Evolutionary conservation across 768 basidiomycete species (phyloP), one percentile per base, ranked within the genome.

Genomic region (Lentinula aciculospora): DNA sequence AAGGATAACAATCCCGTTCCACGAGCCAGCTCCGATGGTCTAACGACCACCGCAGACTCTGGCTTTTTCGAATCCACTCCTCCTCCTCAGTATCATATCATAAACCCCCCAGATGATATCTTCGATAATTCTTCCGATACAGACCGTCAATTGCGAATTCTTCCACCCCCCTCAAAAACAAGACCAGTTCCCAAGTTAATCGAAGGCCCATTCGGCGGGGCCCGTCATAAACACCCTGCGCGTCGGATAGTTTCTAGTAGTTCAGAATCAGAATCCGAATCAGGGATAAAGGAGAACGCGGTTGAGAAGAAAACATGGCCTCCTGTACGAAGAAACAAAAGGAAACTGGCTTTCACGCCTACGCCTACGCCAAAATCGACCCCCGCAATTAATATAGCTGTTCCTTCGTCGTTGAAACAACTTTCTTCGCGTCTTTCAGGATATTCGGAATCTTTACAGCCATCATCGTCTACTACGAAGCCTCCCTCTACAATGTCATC

Each of bases 101-200:
- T 15, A 19, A 44, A 44, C 19, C 19, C 42, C 21, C 10, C 42
- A 21, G 2, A 21, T 12, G 21, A 44, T 12, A 44, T 44, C 42
- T 44, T 44, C 17, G 49, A 28, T 6, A 17, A 6, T n/a, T 34
- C n/a, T 31, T 29, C 49, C 23, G 27, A 29, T 34, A 31, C 49
- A 29, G 49, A 50, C 34, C 31, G 23, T 39, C 9, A 12, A 12
- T n/a, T 17, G 37, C 12, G 37, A n/a, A 15, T 21, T 10, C 19
- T 23, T 23, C 21, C 42, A 10, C 42, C 7, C 9, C 42, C 12
- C 36, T 23, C 25, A 23, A 32, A 32, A 25, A 21, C 51, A 10
- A 44, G 28, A 28, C 39, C 54, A 2, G 40, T 56, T 27, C 54
- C 54, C 28, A 39, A 56, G 28, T 27, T 56, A n/a, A 32, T 56